Evolutionary conservation across 2,329 filamentous ascomycete genomes (phyloP).

Genomic region (Penicillium sp.): DNA sequence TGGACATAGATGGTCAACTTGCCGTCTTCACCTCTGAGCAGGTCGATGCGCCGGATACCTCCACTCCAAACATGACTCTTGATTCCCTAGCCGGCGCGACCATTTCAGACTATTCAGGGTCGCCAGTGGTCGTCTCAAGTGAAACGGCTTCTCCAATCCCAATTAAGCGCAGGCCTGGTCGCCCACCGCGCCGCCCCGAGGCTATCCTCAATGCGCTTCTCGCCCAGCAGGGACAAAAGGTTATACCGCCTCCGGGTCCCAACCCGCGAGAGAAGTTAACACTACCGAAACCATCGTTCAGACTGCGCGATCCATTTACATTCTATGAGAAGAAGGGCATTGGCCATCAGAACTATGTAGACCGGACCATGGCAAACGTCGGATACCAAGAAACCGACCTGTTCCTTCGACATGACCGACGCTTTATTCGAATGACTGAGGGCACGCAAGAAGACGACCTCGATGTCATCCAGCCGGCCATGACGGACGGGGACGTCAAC

Average conservation of each 20-base stretch:
- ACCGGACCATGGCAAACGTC: slow-evolving; percentile 93
- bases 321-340: slow-evolving; percentile 75
- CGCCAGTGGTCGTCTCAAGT: slow-evolving; percentile 44
- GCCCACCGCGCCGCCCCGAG: slow-evolving; percentile 65
- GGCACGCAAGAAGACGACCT: slow-evolving; percentile 66
- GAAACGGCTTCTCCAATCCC: slow-evolving; percentile 43
- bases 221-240: slow-evolving; percentile 58
- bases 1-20: slow-evolving; percentile 83
- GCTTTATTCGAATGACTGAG: slow-evolving; percentile 65
- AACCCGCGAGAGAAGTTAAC: slow-evolving; percentile 53
- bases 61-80: slow-evolving; percentile 45
- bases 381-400: slow-evolving; percentile 95
- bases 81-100: slow-evolving; percentile 32
- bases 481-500: slow-evolving; percentile 62
- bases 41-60: slow-evolving; percentile 71
- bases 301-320: slow-evolving; percentile 49
- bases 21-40: slow-evolving; percentile 79
- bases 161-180: slow-evolving; percentile 62
- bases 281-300: slow-evolving; percentile 52
- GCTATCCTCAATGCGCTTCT: slow-evolving; percentile 63
- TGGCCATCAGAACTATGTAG: slow-evolving; percentile 87
- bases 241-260: slow-evolving; percentile 50
- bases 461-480: slow-evolving; percentile 56
- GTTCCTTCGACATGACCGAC: slow-evolving; percentile 75
- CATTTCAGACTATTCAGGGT: slow-evolving; percentile 37